phyloP scores from a whole-genome alignment of 2,329 filamentous ascomycete genomes.

The Fusarium nurragi region DNA sequence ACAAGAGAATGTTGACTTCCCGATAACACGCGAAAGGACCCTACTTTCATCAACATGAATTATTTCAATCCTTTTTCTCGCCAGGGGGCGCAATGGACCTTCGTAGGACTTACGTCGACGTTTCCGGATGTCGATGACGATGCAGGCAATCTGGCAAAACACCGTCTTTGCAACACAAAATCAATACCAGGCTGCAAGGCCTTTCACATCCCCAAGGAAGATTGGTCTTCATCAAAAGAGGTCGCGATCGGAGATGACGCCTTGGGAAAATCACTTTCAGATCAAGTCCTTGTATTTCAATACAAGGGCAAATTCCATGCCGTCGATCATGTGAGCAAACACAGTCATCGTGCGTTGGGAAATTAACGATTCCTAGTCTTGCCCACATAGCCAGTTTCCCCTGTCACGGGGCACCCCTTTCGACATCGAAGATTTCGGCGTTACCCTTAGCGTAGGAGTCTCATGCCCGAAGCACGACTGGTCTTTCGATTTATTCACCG shows the following conservation, averaged over 20 bases:
- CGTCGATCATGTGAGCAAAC: slow-evolving; percentile 69
- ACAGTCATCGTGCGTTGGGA: too few species aligned
- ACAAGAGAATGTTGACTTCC: not conserved
- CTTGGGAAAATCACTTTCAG: slow-evolving; percentile 53
- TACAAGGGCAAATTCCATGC: slow-evolving; percentile 73
- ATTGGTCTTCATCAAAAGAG: slow-evolving; percentile 51
- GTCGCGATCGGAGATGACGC: slow-evolving; percentile 50
- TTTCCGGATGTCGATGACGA: slow-evolving; percentile 62
- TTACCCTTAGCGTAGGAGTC: slow-evolving; percentile 69
- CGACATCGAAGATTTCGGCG: slow-evolving; percentile 78
- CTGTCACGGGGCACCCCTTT: slow-evolving; percentile 70
- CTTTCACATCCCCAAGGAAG: slow-evolving; percentile 59
- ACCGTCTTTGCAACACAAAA: slow-evolving; percentile 51
- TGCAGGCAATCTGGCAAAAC: slow-evolving; percentile 51
- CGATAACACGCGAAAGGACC: not conserved
- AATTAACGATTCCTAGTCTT: slow-evolving; percentile 58
- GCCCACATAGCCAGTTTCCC: slow-evolving; percentile 73
- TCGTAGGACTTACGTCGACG: slow-evolving; percentile 62
- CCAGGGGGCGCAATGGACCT: slow-evolving; percentile 56
- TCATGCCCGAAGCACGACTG: slow-evolving; percentile 75
- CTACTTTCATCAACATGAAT: slow-evolving; percentile 33
- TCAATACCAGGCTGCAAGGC: slow-evolving; percentile 67
- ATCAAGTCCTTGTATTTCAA: slow-evolving; percentile 73
- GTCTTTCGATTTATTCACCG: slow-evolving; percentile 75
- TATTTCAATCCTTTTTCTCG: slow-evolving; percentile 28